These are phyloP conservation scores for Aspergillus indologenus DNA, from an alignment of 495 filamentous ascomycete species.

Conservation along the genomic window DNA sequence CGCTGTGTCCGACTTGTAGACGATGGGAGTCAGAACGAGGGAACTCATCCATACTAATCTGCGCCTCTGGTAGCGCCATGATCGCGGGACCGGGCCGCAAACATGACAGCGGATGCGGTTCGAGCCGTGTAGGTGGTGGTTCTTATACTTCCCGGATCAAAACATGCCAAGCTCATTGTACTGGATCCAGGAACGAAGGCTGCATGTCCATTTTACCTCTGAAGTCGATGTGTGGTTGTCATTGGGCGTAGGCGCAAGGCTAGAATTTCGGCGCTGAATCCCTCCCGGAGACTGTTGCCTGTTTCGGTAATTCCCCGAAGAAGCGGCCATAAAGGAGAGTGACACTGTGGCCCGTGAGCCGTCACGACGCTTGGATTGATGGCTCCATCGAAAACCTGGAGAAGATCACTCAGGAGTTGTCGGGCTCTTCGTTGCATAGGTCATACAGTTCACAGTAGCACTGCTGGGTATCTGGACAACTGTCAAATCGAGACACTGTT, in stretches of 20 bases:
- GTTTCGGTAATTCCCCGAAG: background rate
- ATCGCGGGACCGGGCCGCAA: background rate
- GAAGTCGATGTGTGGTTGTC: background rate
- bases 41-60: background rate
- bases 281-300: background rate
- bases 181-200: background rate
- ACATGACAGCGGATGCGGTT: background rate
- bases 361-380: background rate
- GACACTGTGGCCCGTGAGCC: background rate
- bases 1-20: background rate
- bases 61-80: background rate
- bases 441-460: conserved; percentile 15
- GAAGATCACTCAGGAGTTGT: background rate
- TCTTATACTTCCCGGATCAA: background rate
- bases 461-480: conserved; percentile 11
- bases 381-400: background rate
- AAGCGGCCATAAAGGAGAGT: background rate
- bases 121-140: background rate
- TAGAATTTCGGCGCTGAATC: background rate
- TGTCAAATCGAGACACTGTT: background rate
- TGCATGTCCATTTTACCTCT: background rate
- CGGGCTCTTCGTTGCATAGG: conserved; percentile 3
- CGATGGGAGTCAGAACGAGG: background rate
- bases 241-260: background rate
- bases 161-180: conserved; percentile 1